Base-by-base conservation (phyloP, 306 rosid species). In the Spatholobus suberectus region DNA sequence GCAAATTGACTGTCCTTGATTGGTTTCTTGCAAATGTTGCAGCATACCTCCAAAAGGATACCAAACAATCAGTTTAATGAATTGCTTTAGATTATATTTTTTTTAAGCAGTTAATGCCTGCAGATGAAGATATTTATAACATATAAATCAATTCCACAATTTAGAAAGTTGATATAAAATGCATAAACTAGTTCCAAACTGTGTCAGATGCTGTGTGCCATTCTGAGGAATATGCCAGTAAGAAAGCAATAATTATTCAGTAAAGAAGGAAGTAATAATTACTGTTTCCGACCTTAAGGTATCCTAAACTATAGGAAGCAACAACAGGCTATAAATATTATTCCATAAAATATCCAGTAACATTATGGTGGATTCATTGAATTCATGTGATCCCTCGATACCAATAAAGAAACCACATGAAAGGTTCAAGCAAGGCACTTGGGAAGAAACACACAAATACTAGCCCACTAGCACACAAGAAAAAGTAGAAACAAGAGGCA, bases 11-110 rank as follows among this genome's bases (percentile, higher is more conserved):
- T 94, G 82, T 93, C 91, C 92, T 87, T 91, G 84, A 96, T 81
- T 75, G 97, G 94, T 87, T 89, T 96, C 91, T 96, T 96, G 90
- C 99, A 96, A 85, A 70, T 87, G 86, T 91, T 94, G 90, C 99
- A 96, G 82, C 94, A 86, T 74, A 96, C 99, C 99, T 96, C 66
- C 84, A 87, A 73, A 75, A 70, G 73, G 73, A 90, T 80, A 83
- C 74, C 43, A 85, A 86, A 82, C 29, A 79, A 85, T 72, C 70
- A 86, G 81, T 89, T 43, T 63, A 58, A 81, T 47, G 54, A 86
- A 59, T 65, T 47, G 55, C 67, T 23, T 18, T 4, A 80, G 49
- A 61, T 57, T 61, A 66, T 65, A 79, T 20, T 52, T 55, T n/a
- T n/a, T 70, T 54, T 51, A 78, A 58, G 72, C 35, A 68, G 78